Base-by-base conservation (phyloP, 306 rosid species). In the Quercus gilva region DNA sequence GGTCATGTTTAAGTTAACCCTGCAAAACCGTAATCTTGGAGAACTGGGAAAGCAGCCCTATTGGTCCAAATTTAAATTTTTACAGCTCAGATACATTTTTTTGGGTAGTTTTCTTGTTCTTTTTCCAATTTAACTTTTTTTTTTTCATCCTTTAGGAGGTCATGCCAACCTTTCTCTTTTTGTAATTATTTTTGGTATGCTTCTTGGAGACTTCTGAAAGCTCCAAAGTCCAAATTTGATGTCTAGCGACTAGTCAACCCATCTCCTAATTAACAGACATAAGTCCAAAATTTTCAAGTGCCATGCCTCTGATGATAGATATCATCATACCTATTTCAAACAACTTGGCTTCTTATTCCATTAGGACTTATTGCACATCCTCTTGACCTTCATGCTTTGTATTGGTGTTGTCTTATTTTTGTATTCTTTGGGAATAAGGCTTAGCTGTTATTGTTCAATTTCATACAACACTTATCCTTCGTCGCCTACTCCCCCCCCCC, bases 221-320 rank as follows among this genome's bases (percentile, higher is more conserved):
- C 25, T 19, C 6, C 21, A 31, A 31, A 67, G 15, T 19, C 6
- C 21, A 31, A 31, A 67, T 33, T 33, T 67, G 71, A 33, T 33
- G 4, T 10, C 28, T 59, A 11, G 53, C 19, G 10, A 3, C 28
- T 59, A 4, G 53, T 67, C 49, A 35, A 67, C 49, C 25, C 51
- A 33, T 31, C 25, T 2, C n/a, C 71, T 17, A 59, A 67, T 29
- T 29, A 21, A 41, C 69, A 26, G 18, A 10, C 55, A 12, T 18
- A 52, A 23, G 64, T 61, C 35, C 25, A 52, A 55, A 15, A 53
- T 49, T n/a, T 72, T 21, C 56, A 65, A 65, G 71, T 65, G 23
- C 49, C 7, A 65, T 55, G 53, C 57, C 71, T 81, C 21, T 5
- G 72, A 10, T 59, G 75, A 55, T 81, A 58, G 80, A 23, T 17